phyloP scores from a whole-genome alignment of 163 green algal genomes.

The Chlorella variabilis region DNA sequence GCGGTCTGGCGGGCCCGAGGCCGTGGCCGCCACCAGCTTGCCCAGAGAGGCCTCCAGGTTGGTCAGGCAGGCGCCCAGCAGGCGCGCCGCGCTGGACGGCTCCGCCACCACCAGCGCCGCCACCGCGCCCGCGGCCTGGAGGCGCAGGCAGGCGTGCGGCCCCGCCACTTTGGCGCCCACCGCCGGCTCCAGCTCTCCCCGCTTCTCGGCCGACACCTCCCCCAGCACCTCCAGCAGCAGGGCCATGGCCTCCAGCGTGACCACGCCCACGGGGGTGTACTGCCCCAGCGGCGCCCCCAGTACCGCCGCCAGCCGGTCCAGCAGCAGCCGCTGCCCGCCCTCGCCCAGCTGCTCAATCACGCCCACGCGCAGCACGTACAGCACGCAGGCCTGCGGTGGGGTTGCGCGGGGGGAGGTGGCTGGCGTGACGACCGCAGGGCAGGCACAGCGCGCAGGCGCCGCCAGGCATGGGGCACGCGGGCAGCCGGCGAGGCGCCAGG shows the following conservation, averaged over 20 bases:
- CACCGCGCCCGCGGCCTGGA: slow-evolving; percentile 75
- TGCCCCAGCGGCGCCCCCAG: slow-evolving; percentile 23
- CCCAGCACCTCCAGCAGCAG: slow-evolving; percentile 81
- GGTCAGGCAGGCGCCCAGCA: slow-evolving; percentile 65
- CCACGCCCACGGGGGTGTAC: slow-evolving; percentile 48
- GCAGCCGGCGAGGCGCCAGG: no score
- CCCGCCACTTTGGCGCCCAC: slow-evolving; percentile 49
- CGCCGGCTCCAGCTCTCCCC: slow-evolving; percentile 41
- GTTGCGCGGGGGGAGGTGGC: no score
- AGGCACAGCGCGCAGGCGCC: no score
- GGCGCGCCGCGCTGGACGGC: slow-evolving; percentile 59
- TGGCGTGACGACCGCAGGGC: no score
- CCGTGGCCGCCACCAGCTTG: slow-evolving; percentile 28
- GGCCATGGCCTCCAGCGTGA: slow-evolving; percentile 64
- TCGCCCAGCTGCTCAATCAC: slow-evolving; percentile 83
- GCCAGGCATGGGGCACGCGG: no score
- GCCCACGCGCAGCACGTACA: slow-evolving; percentile 82
- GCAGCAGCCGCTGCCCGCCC: slow-evolving; percentile 72
- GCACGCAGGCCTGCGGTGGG: slow-evolving; percentile 68
- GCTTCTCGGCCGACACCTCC: slow-evolving; percentile 60
- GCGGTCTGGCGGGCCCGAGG: slow-evolving; percentile 5
- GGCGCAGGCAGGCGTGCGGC: slow-evolving; percentile 52
- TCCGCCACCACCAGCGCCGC: slow-evolving; percentile 77
- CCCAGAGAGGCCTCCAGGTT: slow-evolving; percentile 34
- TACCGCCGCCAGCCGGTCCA: slow-evolving; percentile 63